Evolutionary conservation across 768 basidiomycete species (phyloP).

Genomic region (Termitomyces bulborhizus): DNA sequence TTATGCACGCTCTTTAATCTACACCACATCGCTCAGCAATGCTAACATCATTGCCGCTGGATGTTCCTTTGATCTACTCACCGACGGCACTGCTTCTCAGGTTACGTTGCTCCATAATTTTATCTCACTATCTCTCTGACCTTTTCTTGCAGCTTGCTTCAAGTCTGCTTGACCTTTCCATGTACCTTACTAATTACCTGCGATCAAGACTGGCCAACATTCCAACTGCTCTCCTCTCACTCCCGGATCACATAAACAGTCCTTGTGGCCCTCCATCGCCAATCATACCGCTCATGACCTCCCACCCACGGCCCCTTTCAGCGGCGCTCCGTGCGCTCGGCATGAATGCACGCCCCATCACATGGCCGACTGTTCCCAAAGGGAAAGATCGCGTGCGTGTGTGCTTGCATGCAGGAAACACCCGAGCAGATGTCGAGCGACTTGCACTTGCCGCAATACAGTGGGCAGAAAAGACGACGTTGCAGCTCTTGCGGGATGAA

Average conservation of each 20-base stretch:
- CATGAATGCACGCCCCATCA: conserved; percentile 71
- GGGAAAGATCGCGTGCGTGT: conserved; percentile 81
- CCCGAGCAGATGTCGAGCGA: conserved; percentile 50
- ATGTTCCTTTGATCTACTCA: conserved; percentile 75
- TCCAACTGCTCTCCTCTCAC: conserved; percentile 28
- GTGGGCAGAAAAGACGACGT: conserved; percentile 39
- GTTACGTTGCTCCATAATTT: conserved; percentile 21
- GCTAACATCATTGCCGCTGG: conserved; percentile 71
- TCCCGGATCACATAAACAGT: conserved; percentile 27
- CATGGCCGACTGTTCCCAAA: conserved; percentile 86
- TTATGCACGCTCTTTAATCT: conserved; percentile 87
- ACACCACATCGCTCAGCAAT: conserved; percentile 81
- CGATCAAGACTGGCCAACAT: conserved; percentile 25
- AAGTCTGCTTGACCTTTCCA: conserved; percentile 39
- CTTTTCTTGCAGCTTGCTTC: conserved; percentile 21
- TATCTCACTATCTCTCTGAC: neutral
- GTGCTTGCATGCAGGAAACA: conserved; percentile 83
- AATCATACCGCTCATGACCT: conserved; percentile 81
- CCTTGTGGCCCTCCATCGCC: conserved; percentile 43
- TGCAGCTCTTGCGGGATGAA: conserved; percentile 9
- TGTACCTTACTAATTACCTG: conserved; percentile 30
- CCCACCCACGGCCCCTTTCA: conserved; percentile 70
- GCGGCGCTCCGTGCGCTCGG: conserved; percentile 48
- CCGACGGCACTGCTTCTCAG: conserved; percentile 52
- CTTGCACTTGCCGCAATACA: conserved; percentile 44